Evolutionary conservation across 345 rosid genomes (phyloP), one percentile per base, ranked within the genome.

Genomic region (Gossypium stocksii): DNA sequence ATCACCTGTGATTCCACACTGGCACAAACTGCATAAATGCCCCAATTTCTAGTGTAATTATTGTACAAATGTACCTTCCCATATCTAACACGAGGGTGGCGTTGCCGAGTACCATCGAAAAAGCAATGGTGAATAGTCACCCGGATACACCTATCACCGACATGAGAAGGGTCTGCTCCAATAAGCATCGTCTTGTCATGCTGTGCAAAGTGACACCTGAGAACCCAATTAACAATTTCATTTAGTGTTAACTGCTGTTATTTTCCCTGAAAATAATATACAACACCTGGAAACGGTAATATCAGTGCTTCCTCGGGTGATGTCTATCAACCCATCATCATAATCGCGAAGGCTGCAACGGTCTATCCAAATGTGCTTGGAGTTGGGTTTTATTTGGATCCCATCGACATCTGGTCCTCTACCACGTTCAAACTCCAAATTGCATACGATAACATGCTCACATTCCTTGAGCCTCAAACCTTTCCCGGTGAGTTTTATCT

Each of bases 61-160:
- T 95, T 93, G 76, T 83, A 91, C 71, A 95, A 78, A 88, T 93
- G 97, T 52, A 95, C 88, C 84, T 88, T 93, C 1, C 83, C 99
- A 60, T 80, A 95, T 78, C 98, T 86, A 79, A 93, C 93, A 29
- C 97, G 99, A 79, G 99, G 99, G 64, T 93, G 99, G 38, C 93
- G 85, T 77, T 93, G 98, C 22, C 91, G 81, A 51, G 98, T 95
- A 51, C 92, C 93, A 70, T 91, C 90, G 3, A 96, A 96, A 78
- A 96, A 96, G 72, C 98, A 96, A 82, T 91, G 99, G 78, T 96
- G 99, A 77, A 93, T 96, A 49, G 97, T 93, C 69, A 93, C 92
- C 70, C 90, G 80, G 19, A 93, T 91, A 77, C 95, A 90, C 79
- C 98, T 86, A 77, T 95, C 98, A 70, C 82, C 83, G 49, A 85